A percentile compares a stretch with the other conserved stretches of the same genome.
phyloP scores from a whole-genome alignment of 352 stramenopile genomes.

The Phytophthora syringae region DNA sequence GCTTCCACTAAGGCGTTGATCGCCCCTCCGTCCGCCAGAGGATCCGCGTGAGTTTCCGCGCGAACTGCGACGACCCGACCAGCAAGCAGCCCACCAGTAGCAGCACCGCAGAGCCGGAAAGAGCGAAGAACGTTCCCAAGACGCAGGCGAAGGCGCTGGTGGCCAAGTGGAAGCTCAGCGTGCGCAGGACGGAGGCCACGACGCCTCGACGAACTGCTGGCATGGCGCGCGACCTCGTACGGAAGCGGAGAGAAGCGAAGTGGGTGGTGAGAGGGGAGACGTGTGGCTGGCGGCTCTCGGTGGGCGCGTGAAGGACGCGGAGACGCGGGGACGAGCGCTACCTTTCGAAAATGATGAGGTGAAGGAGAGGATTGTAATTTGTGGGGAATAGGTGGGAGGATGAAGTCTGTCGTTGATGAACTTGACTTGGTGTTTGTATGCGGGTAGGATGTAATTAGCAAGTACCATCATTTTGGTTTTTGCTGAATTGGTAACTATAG shows the following conservation, averaged over 20 bases:
- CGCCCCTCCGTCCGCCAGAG: conserved; percentile 62
- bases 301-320: background rate
- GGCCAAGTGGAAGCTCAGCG: conserved; percentile 66
- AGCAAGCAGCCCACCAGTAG: conserved; percentile 60
- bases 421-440: background rate
- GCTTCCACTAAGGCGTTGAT: conserved; percentile 47
- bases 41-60: conserved; percentile 49
- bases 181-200: conserved; percentile 42
- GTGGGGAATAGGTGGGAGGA: background rate
- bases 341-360: conserved; percentile 26
- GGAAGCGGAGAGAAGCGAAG: background rate
- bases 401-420: conserved; percentile 6
- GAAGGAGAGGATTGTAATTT: background rate
- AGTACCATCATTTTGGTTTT: conserved; percentile 9
- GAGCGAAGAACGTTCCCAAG: conserved; percentile 41
- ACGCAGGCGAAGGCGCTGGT: conserved; percentile 48
- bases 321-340: conserved; percentile 9
- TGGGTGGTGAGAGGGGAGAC: background rate
- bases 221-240: conserved; percentile 31
- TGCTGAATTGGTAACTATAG: too few species aligned
- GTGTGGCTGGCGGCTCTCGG: background rate
- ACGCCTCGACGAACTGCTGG: conserved; percentile 30
- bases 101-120: conserved; percentile 43
- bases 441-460: background rate
- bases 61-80: conserved; percentile 51